These are phyloP conservation scores for Corrigiola litoralis DNA, from an alignment of 179 eudicot species.

Conservation along the genomic window DNA sequence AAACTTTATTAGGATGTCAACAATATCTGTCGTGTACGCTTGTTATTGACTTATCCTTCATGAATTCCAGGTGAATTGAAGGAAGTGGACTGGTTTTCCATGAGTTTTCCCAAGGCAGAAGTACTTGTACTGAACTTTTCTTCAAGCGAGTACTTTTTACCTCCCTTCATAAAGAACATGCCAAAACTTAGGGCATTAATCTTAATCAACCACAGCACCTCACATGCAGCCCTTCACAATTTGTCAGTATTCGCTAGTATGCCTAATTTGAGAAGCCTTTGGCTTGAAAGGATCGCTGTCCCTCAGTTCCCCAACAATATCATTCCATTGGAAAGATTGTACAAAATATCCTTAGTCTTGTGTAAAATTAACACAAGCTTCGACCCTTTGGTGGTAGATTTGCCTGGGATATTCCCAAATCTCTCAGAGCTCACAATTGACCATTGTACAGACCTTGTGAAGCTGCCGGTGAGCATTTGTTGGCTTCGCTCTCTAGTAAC, in stretches of 20 bases:
- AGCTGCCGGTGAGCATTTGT: conserved; percentile 52
- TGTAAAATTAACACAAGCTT: conserved; percentile 50
- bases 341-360: conserved; percentile 57
- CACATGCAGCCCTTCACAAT: conserved; percentile 55
- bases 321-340: conserved; percentile 40
- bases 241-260: conserved; percentile 40
- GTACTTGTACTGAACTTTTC: conserved; percentile 70
- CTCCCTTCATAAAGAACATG: conserved; percentile 73
- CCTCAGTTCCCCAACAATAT: conserved; percentile 48
- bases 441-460: conserved; percentile 59
- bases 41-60: background rate
- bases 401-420: conserved; percentile 55
- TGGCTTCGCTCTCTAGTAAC: conserved; percentile 39
- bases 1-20: no score
- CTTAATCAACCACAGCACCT: conserved; percentile 48
- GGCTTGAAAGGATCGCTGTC: conserved; percentile 65
- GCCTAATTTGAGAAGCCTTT: conserved; percentile 62
- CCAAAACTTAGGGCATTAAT: conserved; percentile 62
- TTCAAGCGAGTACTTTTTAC: conserved; percentile 55
- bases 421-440: conserved; percentile 83
- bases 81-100: conserved; percentile 60
- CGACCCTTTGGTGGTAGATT: conserved; percentile 33
- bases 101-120: conserved; percentile 84
- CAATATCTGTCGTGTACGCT: no score
- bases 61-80: conserved; percentile 60